These are phyloP conservation scores for Alternaria sp. DNA, from an alignment of 2,329 filamentous ascomycete species.

Conservation along the genomic window DNA sequence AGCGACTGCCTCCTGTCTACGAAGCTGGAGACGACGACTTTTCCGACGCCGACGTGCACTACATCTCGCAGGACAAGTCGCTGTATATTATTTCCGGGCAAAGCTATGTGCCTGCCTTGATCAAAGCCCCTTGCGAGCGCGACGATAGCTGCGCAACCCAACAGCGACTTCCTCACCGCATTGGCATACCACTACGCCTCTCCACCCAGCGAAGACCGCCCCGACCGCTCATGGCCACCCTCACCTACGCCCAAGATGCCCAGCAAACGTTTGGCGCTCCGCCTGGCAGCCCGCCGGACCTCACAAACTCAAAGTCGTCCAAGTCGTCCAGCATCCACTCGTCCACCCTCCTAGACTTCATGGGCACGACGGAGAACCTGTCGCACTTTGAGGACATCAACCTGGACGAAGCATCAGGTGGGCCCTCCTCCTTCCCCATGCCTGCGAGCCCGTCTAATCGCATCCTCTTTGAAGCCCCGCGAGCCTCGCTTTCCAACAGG, in stretches of 20 bases:
- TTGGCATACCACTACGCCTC: conserved; percentile 27
- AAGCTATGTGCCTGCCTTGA: conserved; percentile 47
- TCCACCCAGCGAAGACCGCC: conserved; percentile 30
- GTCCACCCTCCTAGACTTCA: conserved; percentile 72
- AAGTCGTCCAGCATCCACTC: conserved; percentile 91
- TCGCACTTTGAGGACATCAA: conserved; percentile 94
- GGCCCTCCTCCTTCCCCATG: conserved; percentile 56
- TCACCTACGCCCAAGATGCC: conserved; percentile 40
- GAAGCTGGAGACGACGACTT: conserved; percentile 16
- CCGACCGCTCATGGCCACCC: conserved; percentile 50
- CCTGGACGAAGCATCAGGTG: conserved; percentile 68
- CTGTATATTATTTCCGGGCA: conserved; percentile 49
- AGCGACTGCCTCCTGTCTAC: conserved; percentile 23
- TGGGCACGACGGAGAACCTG: conserved; percentile 67
- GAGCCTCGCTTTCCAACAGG: conserved; percentile 26
- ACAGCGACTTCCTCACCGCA: conserved; percentile 32
- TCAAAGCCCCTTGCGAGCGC: conserved; percentile 35
- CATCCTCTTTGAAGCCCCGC: conserved; percentile 42
- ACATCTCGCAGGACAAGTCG: conserved; percentile 29
- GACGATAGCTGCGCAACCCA: conserved; percentile 33
- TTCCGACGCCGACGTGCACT: conserved; percentile 24
- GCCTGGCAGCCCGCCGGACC: conserved; percentile 76
- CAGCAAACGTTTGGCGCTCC: conserved; percentile 51
- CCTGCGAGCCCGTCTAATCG: conserved; percentile 38
- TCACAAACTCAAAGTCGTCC: conserved; percentile 86